Conservation (phyloP, 2,329 filamentous ascomycete genomes). For the Decorospora gaudefroyi region DNA sequence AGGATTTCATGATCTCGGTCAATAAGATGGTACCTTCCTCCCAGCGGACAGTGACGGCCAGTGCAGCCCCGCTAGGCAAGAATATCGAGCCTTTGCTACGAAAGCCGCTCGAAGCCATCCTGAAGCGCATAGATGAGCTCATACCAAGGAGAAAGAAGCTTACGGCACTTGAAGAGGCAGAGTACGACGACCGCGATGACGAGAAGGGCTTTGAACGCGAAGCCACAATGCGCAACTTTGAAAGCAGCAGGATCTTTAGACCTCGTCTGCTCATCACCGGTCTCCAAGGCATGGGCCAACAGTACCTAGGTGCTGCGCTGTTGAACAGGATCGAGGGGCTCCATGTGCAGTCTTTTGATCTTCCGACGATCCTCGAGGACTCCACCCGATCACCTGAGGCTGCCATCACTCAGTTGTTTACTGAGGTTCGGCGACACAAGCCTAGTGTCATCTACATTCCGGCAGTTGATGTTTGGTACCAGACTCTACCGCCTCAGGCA, state of each 20-base stretch:
- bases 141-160: slow-evolving; percentile 83
- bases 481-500: slow-evolving; percentile 65
- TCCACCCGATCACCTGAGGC: slow-evolving; percentile 80
- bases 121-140: slow-evolving; percentile 70
- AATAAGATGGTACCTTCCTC: slow-evolving; percentile 97
- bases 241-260: slow-evolving; percentile 83
- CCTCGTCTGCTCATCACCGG: slow-evolving; percentile 85
- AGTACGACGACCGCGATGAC: slow-evolving; percentile 84
- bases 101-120: slow-evolving; percentile 71
- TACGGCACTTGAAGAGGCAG: slow-evolving; percentile 90
- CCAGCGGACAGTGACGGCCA: slow-evolving; percentile 83
- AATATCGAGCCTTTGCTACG: slow-evolving; percentile 80
- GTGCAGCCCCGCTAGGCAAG: slow-evolving; percentile 77
- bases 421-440: slow-evolving; percentile 90
- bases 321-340: slow-evolving; percentile 91
- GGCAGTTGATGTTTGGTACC: slow-evolving; percentile 85
- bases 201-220: slow-evolving; percentile 86
- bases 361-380: slow-evolving; percentile 84
- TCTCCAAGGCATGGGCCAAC: slow-evolving; percentile 87
- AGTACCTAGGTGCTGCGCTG: slow-evolving; percentile 82
- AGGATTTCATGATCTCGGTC: slow-evolving; percentile 96
- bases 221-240: slow-evolving; percentile 72
- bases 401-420: slow-evolving; percentile 85
- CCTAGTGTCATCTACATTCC: slow-evolving; percentile 96
- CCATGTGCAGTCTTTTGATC: slow-evolving; percentile 92